phyloP scores from a whole-genome alignment of 306 rosid genomes.

The Mucuna pruriens region DNA sequence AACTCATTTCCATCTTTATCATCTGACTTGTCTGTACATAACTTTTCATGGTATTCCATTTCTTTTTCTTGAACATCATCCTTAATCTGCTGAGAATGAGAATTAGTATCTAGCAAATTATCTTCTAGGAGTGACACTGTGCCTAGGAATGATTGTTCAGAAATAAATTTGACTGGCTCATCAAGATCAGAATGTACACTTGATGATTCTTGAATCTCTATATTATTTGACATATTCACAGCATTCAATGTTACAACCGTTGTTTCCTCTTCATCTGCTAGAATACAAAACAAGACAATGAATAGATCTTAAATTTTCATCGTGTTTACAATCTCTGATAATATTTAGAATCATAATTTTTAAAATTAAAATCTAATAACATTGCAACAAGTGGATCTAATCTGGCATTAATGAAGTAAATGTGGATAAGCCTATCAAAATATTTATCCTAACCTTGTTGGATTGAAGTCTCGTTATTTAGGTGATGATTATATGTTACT shows the following conservation, averaged over 20 bases:
- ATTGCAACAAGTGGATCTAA: not conserved
- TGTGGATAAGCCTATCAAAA: not conserved
- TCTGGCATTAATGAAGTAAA: not conserved
- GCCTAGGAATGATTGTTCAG: conserved; percentile 41
- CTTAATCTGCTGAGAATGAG: conserved; percentile 36
- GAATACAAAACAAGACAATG: conserved; percentile 40
- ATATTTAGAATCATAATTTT: not conserved
- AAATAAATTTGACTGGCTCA: conserved; percentile 33
- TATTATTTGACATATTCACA: conserved; percentile 33
- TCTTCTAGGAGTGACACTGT: conserved; percentile 33
- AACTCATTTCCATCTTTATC: conserved; percentile 31
- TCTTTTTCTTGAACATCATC: conserved; percentile 39
- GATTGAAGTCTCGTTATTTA: conserved; percentile 47
- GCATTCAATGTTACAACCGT: conserved; percentile 29
- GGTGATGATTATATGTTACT: conserved; percentile 36
- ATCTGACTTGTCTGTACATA: conserved; percentile 13
- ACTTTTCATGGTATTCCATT: conserved; percentile 33
- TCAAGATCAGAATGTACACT: conserved; percentile 31
- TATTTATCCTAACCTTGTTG: conserved; percentile 54
- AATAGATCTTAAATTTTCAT: not conserved
- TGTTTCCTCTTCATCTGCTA: conserved; percentile 53
- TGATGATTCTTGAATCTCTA: conserved; percentile 44
- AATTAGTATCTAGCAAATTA: conserved; percentile 15
- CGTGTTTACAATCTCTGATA: not conserved
- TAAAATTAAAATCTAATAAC: not conserved